Evolutionary conservation across 768 basidiomycete species (phyloP).

Genomic region (Boletus subcaerulescens): DNA sequence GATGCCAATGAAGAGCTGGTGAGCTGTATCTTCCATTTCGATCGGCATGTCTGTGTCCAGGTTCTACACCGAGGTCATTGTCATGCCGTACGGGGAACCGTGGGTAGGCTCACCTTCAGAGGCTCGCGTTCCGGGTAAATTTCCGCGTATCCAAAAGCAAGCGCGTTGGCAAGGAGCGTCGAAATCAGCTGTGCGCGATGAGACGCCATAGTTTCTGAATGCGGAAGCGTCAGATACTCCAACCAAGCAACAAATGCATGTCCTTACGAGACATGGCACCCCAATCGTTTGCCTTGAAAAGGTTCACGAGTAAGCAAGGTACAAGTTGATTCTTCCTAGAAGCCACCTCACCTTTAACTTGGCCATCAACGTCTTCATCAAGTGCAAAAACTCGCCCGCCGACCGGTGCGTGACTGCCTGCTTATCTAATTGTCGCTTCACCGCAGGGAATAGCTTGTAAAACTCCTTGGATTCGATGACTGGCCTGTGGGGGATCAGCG

Average conservation of each 20-base stretch:
- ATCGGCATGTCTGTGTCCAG: constrained; percentile 48
- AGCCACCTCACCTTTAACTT: constrained; percentile 50
- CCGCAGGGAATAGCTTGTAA: constrained; percentile 48
- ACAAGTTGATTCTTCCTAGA: neutral
- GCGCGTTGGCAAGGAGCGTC: constrained; percentile 43
- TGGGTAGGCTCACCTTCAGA: constrained; percentile 41
- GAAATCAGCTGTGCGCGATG: constrained; percentile 46
- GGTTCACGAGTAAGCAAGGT: neutral
- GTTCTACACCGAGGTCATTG: constrained; percentile 36
- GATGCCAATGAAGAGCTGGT: constrained; percentile 36
- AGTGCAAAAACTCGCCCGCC: constrained; percentile 53
- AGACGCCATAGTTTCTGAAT: constrained; percentile 45
- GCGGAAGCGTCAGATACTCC: neutral
- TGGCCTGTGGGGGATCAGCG: constrained; percentile 30
- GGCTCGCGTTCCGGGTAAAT: constrained; percentile 44
- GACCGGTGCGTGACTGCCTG: constrained; percentile 47
- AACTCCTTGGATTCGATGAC: constrained; percentile 63
- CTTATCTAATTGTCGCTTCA: constrained; percentile 48
- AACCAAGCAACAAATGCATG: fast-evolving
- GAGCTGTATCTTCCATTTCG: constrained; percentile 34
- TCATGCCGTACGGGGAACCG: fast-evolving
- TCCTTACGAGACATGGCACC: constrained; percentile 57
- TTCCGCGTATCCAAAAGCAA: constrained; percentile 47
- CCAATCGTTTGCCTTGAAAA: constrained; percentile 58
- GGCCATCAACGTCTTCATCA: constrained; percentile 66